Evolutionary conservation across 768 basidiomycete species (phyloP), one percentile per base, ranked within the genome.

Genomic region (Hebeloma cylindrosporum): DNA sequence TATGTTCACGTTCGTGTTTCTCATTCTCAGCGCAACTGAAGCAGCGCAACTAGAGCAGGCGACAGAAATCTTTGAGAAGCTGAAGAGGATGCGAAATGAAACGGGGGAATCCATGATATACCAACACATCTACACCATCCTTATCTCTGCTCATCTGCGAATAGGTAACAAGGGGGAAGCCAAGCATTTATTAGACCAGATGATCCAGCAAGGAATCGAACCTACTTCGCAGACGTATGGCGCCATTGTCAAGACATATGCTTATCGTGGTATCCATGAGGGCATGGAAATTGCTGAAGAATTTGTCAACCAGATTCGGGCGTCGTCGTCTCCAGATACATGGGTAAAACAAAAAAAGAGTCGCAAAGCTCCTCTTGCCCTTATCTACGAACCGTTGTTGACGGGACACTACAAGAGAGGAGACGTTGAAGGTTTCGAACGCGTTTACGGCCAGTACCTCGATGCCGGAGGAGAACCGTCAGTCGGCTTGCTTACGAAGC

Each of bases 11-110:
- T 95, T 85, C 61, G 73, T 85, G 1, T 69, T 88, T 34, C 68
- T 92, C 37, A 80, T 93, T 26, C 87, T 89, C 59, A 85, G 87
- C 0, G 87, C 93, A 8, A 86, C 87, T 58, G 87, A 93, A 54
- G 69, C 80, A 13, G 78, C 82, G 4, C 60, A 74, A 43, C 79
- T 93, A 74, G 66, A 70, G 9, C 60, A 77, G 6, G 92, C 91
- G 4, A 61, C 69, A 37, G 72, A 81, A n/a, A 68, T 95, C 16
- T 84, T 85, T 57, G 60, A 64, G 27, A 75, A 87, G 60, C 81
- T 95, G 78, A 79, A 84, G 45, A 52, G 56, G n/a, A 59, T 69
- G n/a, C 55, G 66, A 23, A 57, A 63, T 33, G 51, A 65, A 8
- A 65, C 67, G 62, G 57, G 68, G 13, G 59, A 70, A 31, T 38